phyloP scores from a whole-genome alignment of 106 monocot species.

The Hemerocallis citrina region DNA sequence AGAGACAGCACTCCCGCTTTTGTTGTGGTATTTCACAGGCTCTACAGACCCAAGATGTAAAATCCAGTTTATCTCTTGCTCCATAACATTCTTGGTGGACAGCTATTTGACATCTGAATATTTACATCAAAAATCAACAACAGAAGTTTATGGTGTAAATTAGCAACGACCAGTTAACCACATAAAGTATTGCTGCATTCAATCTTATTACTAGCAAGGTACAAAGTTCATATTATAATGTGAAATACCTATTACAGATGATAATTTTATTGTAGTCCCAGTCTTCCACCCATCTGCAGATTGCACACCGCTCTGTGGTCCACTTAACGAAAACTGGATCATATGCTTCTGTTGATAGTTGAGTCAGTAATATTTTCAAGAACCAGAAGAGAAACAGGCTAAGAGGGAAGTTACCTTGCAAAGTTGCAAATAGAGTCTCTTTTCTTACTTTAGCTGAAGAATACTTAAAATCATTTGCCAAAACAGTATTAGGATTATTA shows the following conservation, averaged over 20 bases:
- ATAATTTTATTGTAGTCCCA: slow-evolving; percentile 99
- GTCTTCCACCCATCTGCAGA: slow-evolving; percentile 99
- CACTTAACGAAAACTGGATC: slow-evolving; percentile 78
- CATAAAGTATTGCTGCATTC: not conserved
- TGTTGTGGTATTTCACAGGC: slow-evolving; percentile 77
- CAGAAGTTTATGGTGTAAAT: not conserved
- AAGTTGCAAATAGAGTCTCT: slow-evolving; percentile 50
- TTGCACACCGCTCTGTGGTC: slow-evolving; percentile 96
- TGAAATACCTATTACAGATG: slow-evolving; percentile 78
- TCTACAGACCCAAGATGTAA: slow-evolving; percentile 95
- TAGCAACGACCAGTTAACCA: not conserved
- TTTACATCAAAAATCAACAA: not conserved
- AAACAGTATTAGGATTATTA: slow-evolving; percentile 22
- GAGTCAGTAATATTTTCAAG: not conserved
- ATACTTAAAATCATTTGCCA: slow-evolving; percentile 35
- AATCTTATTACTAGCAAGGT: not conserved
- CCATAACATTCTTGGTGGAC: slow-evolving; percentile 99
- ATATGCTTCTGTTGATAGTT: slow-evolving; percentile 51
- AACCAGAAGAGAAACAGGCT: not conserved
- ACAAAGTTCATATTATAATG: not conserved
- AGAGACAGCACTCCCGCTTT: slow-evolving; percentile 85
- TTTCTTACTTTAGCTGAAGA: slow-evolving; percentile 50
- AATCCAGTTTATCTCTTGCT: slow-evolving; percentile 58
- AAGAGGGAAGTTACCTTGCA: slow-evolving; percentile 39
- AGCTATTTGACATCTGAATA: slow-evolving; percentile 89